Conservation (phyloP, 805 yeast genomes). For the Sungouiozyma ichnusensis region DNA sequence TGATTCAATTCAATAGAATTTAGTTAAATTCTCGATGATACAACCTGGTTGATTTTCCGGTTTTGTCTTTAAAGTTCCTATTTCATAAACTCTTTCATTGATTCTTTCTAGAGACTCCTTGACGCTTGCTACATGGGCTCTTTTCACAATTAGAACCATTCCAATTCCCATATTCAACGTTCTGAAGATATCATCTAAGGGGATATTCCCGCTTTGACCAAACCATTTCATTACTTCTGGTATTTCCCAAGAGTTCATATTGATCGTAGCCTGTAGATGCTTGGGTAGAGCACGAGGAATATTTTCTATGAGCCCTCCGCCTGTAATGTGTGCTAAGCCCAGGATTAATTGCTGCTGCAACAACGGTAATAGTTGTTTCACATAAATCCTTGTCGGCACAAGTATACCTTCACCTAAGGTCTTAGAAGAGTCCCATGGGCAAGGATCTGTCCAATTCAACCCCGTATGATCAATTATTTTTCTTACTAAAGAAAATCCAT, state of each 20-base stretch:
- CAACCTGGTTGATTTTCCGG: conserved; percentile 47
- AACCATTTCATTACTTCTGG: conserved; percentile 92
- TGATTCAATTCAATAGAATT: conserved; percentile 22
- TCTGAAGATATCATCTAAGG: conserved; percentile 70
- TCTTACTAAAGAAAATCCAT: conserved; percentile 91
- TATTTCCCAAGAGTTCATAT: conserved; percentile 70
- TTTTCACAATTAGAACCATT: conserved; percentile 79
- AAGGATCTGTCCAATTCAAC: conserved; percentile 57
- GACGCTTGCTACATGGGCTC: conserved; percentile 51
- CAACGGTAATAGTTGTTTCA: conserved; percentile 74
- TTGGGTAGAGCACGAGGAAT: conserved; percentile 90
- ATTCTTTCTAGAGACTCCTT: conserved; percentile 43
- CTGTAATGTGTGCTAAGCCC: conserved; percentile 95
- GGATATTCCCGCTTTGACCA: conserved; percentile 84
- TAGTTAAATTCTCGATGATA: conserved; percentile 37
- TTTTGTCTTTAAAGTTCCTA: conserved; percentile 49
- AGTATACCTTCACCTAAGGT: conserved; percentile 81
- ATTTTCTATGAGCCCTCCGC: conserved; percentile 96
- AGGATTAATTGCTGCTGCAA: conserved; percentile 56
- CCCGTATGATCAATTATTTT: conserved; percentile 74
- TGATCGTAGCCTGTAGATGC: conserved; percentile 68
- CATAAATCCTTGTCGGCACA: conserved; percentile 89
- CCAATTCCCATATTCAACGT: conserved; percentile 96
- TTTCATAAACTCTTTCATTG: conserved; percentile 65
- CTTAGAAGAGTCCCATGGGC: conserved; percentile 71